phyloP scores from a whole-genome alignment of 2,329 filamentous ascomycete species.

The Aspergillus sp. region DNA sequence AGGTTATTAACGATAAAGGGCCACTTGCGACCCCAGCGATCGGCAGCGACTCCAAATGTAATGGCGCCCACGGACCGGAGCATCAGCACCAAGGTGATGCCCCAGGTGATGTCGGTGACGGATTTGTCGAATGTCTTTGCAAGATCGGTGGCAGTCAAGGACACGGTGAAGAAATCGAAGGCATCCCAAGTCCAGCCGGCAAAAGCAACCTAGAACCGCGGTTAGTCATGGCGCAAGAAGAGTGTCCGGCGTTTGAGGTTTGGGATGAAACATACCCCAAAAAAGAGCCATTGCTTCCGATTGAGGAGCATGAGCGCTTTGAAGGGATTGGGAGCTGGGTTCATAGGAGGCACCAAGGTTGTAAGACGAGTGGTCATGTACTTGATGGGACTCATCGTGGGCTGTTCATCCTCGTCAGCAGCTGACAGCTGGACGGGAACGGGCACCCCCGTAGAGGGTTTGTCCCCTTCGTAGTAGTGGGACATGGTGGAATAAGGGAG shows the following conservation, averaged over 20 bases:
- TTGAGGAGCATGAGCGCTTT: slow-evolving; percentile 54
- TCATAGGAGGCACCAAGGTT: slow-evolving; percentile 59
- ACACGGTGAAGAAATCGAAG: slow-evolving; percentile 66
- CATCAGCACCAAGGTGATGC: slow-evolving; percentile 60
- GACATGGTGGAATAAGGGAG: neutral
- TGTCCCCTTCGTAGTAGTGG: neutral
- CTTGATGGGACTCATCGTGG: slow-evolving; percentile 37
- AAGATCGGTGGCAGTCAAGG: slow-evolving; percentile 56
- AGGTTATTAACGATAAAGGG: slow-evolving; percentile 63
- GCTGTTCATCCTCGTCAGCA: slow-evolving; percentile 13
- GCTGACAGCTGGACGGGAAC: neutral
- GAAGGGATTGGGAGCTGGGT: slow-evolving; percentile 56
- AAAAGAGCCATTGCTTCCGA: slow-evolving; percentile 61
- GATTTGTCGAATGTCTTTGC: slow-evolving; percentile 56
- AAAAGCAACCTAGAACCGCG: slow-evolving; percentile 36
- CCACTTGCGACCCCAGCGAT: slow-evolving; percentile 60
- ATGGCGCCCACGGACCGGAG: slow-evolving; percentile 61
- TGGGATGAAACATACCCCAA: slow-evolving; percentile 37
- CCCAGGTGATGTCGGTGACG: slow-evolving; percentile 63
- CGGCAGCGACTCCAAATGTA: slow-evolving; percentile 55
- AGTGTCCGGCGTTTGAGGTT: neutral
- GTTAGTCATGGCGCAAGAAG: slow-evolving; percentile 3
- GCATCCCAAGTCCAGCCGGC: slow-evolving; percentile 58
- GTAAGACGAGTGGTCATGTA: slow-evolving; percentile 58
- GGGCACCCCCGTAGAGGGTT: neutral